Conservation (phyloP, 306 rosid genomes). For the Potentilla sterilis region DNA sequence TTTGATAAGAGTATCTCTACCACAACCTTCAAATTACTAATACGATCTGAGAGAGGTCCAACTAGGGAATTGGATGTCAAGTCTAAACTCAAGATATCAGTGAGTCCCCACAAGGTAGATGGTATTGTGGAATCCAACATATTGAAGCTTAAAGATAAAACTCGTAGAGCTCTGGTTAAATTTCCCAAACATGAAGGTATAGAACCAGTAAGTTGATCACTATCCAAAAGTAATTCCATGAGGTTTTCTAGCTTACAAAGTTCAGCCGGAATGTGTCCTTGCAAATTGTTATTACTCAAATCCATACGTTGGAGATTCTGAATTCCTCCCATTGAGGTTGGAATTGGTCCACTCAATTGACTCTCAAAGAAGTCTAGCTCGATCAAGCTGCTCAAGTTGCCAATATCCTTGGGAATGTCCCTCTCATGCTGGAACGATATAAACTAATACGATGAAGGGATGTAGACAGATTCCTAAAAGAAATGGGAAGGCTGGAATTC, state of each 20-base stretch:
- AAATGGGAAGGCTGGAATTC: not conserved
- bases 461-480: conserved; percentile 2
- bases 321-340: not conserved
- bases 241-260: not conserved
- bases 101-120: no score
- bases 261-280: conserved; percentile 3
- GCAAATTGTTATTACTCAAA: not conserved
- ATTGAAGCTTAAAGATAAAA: not conserved
- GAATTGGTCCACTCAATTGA: conserved; percentile 11
- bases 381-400: no score
- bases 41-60: not conserved
- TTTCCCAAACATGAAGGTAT: conserved; percentile 11
- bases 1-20: not conserved
- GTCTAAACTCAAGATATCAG: not conserved
- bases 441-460: not conserved
- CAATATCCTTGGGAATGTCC: not conserved
- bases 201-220: not conserved
- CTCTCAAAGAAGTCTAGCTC: not conserved
- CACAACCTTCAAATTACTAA: not conserved
- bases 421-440: not conserved
- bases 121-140: conserved; percentile 1
- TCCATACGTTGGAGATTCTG: not conserved
- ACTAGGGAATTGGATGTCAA: conserved; percentile 9
- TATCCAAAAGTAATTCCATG: accelerated
- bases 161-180: not conserved